phyloP scores from a whole-genome alignment of 2,329 filamentous ascomycete species.

The Elsinoe perseae region DNA sequence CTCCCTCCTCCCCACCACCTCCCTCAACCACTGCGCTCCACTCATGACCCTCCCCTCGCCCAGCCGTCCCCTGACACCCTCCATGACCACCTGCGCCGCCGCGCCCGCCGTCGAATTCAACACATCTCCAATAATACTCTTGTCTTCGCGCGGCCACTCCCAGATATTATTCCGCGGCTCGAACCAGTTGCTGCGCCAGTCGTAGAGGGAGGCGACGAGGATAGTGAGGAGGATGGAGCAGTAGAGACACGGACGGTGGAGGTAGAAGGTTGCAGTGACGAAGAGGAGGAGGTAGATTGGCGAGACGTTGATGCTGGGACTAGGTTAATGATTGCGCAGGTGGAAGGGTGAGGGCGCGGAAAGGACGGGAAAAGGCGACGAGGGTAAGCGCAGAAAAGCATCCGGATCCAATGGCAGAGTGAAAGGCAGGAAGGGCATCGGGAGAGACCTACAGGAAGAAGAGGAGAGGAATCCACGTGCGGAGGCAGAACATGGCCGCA shows the following conservation, averaged over 20 bases:
- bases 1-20: constrained; percentile 70
- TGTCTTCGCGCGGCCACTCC: constrained; percentile 29
- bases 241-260: constrained; percentile 95
- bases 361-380: background rate
- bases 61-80: constrained; percentile 46
- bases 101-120: constrained; percentile 64
- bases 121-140: constrained; percentile 33
- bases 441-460: constrained; percentile 43
- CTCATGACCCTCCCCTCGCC: constrained; percentile 54
- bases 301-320: constrained; percentile 38
- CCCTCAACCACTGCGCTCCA: constrained; percentile 79
- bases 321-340: background rate
- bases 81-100: constrained; percentile 58
- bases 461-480: constrained; percentile 48
- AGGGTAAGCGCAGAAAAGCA: background rate
- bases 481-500: constrained; percentile 55
- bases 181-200: constrained; percentile 89
- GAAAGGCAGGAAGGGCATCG: background rate
- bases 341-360: background rate
- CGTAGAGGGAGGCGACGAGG: constrained; percentile 92
- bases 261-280: constrained; percentile 84
- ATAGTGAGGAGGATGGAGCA: constrained; percentile 93
- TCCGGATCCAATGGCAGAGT: background rate
- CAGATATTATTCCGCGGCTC: constrained; percentile 53
- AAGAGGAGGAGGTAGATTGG: constrained; percentile 45